These are phyloP conservation scores for Phytophthora pistaciae DNA, from an alignment of 352 stramenopile genomes.

Conservation along the genomic window DNA sequence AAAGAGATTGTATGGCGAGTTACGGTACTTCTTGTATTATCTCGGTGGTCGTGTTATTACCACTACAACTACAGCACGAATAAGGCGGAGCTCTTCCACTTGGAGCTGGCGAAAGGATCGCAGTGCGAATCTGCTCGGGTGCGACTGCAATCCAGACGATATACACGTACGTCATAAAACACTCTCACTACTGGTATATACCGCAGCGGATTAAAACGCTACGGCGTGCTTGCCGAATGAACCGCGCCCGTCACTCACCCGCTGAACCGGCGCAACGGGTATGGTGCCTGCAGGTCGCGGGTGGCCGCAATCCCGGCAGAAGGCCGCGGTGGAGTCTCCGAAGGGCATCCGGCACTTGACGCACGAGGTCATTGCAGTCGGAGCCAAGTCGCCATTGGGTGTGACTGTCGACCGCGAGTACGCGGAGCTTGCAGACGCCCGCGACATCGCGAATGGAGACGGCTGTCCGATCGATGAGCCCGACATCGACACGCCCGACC, in stretches of 20 bases:
- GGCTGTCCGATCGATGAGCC: slow-evolving; percentile 24
- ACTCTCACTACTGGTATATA: neutral
- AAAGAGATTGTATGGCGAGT: neutral
- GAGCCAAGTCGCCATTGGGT: slow-evolving; percentile 5
- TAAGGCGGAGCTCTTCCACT: slow-evolving; percentile 7
- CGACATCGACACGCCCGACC: slow-evolving; percentile 28
- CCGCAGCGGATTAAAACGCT: slow-evolving; percentile 25
- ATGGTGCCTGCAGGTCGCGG: slow-evolving; percentile 38
- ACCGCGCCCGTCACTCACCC: slow-evolving; percentile 19
- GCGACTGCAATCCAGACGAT: neutral
- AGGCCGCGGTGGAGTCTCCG: slow-evolving; percentile 52
- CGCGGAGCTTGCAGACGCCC: slow-evolving; percentile 15
- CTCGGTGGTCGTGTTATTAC: neutral
- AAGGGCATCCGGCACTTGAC: slow-evolving; percentile 67
- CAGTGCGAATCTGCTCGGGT: neutral
- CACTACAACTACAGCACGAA: neutral
- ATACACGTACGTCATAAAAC: slow-evolving; percentile 13
- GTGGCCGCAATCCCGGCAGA: slow-evolving; percentile 83
- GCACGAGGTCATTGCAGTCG: slow-evolving; percentile 41
- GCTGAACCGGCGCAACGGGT: slow-evolving; percentile 19
- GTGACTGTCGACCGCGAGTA: slow-evolving; percentile 17
- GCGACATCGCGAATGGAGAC: slow-evolving; percentile 38
- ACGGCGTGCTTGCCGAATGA: slow-evolving; percentile 32
- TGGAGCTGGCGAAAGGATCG: neutral
- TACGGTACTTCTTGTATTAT: slow-evolving; percentile 10